Evolutionary conservation across 192 early-diverging fungal species (phyloP).

Genomic region (Coemansia sp.): DNA sequence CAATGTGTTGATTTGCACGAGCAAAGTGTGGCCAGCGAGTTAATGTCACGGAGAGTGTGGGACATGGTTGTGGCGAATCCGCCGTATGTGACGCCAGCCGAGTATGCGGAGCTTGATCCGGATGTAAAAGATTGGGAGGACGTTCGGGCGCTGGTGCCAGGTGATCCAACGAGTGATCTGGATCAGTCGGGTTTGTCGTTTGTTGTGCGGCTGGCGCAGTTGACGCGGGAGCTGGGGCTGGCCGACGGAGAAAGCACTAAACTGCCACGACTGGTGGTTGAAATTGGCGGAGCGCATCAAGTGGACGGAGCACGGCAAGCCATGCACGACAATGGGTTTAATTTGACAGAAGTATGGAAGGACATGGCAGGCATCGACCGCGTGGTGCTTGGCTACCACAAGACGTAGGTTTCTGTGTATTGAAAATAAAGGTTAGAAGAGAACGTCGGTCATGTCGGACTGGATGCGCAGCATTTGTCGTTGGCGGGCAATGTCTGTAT

Average conservation of each 20-base stretch:
- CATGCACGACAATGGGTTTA: conserved; percentile 59
- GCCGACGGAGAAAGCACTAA: conserved; percentile 1
- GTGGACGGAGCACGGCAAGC: conserved; percentile 45
- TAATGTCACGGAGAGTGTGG: conserved; percentile 17
- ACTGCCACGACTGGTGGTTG: conserved; percentile 73
- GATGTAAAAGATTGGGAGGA: conserved; percentile 91
- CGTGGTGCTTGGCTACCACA: conserved; percentile 59
- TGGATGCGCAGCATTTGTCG: conserved; percentile 42
- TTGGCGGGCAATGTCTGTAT: conserved; percentile 10
- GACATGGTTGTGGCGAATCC: conserved; percentile 89
- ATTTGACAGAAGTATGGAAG: conserved; percentile 68
- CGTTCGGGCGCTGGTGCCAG: conserved; percentile 63
- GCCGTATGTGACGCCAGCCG: conserved; percentile 76
- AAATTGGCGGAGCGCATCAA: conserved; percentile 80
- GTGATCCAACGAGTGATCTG: neutral
- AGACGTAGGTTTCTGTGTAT: conserved; percentile 3
- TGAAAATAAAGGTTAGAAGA: neutral
- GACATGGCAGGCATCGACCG: conserved; percentile 73
- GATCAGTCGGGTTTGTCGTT: conserved; percentile 35
- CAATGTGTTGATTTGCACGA: conserved; percentile 44
- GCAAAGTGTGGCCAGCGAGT: neutral
- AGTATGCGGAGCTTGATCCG: conserved; percentile 66
- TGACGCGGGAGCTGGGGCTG: conserved; percentile 21
- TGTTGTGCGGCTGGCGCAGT: conserved; percentile 27
- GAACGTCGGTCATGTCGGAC: conserved; percentile 14